Evolutionary conservation across 1,284 basidiomycete genomes (phyloP).

Genomic region (Pyrrhoderma lamaoense): DNA sequence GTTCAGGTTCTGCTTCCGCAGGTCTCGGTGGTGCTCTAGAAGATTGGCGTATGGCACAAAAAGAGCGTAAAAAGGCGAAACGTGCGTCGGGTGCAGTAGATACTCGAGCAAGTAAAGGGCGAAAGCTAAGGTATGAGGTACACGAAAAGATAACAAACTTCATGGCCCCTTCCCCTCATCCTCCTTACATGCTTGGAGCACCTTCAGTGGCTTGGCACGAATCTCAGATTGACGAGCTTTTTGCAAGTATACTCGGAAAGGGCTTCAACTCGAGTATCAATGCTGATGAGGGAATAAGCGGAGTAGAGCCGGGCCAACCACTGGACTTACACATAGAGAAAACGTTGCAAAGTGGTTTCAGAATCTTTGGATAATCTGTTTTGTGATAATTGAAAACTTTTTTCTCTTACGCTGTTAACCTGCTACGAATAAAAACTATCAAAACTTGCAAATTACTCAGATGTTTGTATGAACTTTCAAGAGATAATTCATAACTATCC

Average conservation of each 20-base stretch:
- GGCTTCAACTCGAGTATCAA: constrained; percentile 39
- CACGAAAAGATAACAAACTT: constrained; percentile 93
- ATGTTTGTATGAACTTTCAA: no score
- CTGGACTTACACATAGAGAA: constrained; percentile 26
- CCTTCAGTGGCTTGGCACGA: constrained; percentile 65
- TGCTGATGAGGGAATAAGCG: constrained; percentile 20
- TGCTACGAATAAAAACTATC: no score
- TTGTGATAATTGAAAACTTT: no score
- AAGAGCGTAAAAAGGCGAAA: constrained; percentile 56
- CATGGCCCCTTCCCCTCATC: constrained; percentile 77
- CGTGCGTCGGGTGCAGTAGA: constrained; percentile 73
- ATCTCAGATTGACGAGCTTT: constrained; percentile 89
- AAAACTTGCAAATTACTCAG: no score
- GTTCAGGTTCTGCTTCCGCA: constrained; percentile 31
- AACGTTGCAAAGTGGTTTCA: constrained; percentile 39
- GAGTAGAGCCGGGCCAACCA: constrained; percentile 16
- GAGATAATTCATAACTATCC: no score
- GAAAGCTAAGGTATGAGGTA: constrained; percentile 81
- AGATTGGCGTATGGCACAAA: constrained; percentile 62
- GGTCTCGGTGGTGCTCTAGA: constrained; percentile 31
- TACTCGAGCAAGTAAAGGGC: constrained; percentile 89
- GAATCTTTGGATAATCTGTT: constrained; percentile 44
- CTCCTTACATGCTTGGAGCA: constrained; percentile 17
- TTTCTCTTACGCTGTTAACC: no score
- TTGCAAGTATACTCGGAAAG: constrained; percentile 74